Base-by-base conservation (phyloP, 2,329 filamentous ascomycete genomes). In the Fusarium graminum region DNA sequence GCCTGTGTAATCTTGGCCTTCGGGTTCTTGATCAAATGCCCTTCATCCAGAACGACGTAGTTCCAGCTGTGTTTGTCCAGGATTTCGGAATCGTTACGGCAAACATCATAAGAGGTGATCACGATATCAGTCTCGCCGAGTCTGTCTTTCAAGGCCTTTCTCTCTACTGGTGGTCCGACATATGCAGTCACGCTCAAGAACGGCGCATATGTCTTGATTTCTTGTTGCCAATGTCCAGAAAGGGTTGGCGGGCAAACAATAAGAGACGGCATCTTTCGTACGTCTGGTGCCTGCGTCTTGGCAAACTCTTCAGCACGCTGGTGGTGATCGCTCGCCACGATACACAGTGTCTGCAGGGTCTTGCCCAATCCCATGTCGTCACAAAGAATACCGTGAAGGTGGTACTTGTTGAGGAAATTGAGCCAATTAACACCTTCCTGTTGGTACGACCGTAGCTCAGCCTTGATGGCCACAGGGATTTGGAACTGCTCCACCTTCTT, bases 281-380 rank as follows among this genome's bases (percentile, higher is more conserved):
- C 87, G 74, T 99, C 95, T 1, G 88, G 84, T 28, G 92, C 88
- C 44, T 90, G 86, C 0, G 94, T 96, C 78, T 91, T 93, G 28
- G 89, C 89, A 76, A 90, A 98, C 74, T 98, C 93, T 74, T 97
- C 92, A 1, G 92, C 93, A 62, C 95, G 90, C 74, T 96, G 85
- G 76, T 99, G 94, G 75, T 99, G 95, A 76, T 99, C 95, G 79
- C 94, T 98, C 11, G 95, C 94, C 41, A 99, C 94, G 73, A 99
- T 99, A 78, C 95, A 99, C 22, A 99, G 87, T 0, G 96, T 99
- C 77, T 99, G 95, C 12, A 99, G 82, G 2, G 95, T 99, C 81
- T 99, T 99, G 47, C 95, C 95, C 28, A 99, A 90, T 74, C 95
- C 95, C 95, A 99, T 99, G 77, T 99, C 95, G 74, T 99, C 95